phyloP scores from a whole-genome alignment of 768 basidiomycete genomes.

The Leccinum rimulosum region DNA sequence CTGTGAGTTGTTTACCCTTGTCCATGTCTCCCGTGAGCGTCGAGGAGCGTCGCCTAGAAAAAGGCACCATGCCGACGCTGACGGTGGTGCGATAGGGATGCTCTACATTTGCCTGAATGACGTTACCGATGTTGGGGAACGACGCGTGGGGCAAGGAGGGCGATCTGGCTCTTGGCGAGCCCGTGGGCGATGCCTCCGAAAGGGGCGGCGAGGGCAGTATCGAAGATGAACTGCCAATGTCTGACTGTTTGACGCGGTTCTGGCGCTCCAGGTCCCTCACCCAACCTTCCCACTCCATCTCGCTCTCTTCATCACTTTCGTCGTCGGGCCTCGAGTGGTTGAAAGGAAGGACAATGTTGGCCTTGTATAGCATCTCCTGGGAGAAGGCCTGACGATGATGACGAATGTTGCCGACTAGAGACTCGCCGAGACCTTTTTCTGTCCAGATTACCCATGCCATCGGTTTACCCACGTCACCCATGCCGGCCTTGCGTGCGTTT shows the following conservation, averaged over 20 bases:
- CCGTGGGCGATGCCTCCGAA: constrained; percentile 26
- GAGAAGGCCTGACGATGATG: constrained; percentile 24
- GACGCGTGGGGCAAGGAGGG: constrained; percentile 6
- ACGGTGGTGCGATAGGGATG: constrained; percentile 19
- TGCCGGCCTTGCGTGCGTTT: constrained; percentile 53
- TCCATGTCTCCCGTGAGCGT: constrained; percentile 20
- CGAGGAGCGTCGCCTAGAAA: constrained; percentile 25
- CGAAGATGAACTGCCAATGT: constrained; percentile 2
- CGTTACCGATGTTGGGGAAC: constrained; percentile 25
- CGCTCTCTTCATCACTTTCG: constrained; percentile 44
- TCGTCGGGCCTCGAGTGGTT: constrained; percentile 29
- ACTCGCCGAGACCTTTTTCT: constrained; percentile 22
- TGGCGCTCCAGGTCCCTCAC: constrained; percentile 52
- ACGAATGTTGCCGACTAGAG: constrained; percentile 20
- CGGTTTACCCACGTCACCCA: constrained; percentile 55
- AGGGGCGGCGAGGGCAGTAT: constrained; percentile 27
- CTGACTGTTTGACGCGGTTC: constrained; percentile 16
- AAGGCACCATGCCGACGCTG: constrained; percentile 16
- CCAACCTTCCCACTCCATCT: constrained; percentile 70
- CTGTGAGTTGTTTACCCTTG: constrained; percentile 6
- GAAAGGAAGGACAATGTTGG: not conserved
- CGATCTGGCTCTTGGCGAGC: constrained; percentile 20
- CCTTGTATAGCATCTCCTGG: constrained; percentile 25
- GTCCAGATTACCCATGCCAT: constrained; percentile 47
- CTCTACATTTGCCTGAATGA: constrained; percentile 17